These are phyloP conservation scores for Ceratocystis huliohia DNA, from an alignment of 2,329 filamentous ascomycete genomes.

Conservation along the genomic window DNA sequence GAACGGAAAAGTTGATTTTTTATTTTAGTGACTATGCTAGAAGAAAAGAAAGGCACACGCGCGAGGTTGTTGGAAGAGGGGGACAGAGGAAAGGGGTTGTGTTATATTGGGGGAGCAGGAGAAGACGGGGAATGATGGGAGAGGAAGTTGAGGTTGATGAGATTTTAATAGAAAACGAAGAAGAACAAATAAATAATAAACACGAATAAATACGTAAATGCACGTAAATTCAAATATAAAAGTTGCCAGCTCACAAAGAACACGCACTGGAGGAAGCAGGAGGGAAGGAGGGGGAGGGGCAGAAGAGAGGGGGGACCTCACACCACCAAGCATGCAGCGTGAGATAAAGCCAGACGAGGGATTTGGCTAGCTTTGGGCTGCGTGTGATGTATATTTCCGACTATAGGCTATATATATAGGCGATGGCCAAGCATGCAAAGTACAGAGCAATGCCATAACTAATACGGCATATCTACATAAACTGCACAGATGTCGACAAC, in stretches of 20 bases:
- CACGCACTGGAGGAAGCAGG: not conserved
- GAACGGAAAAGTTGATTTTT: not conserved
- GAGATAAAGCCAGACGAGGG: not conserved
- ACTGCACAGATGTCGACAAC: not conserved
- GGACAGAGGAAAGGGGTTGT: not conserved
- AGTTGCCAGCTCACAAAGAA: constrained; percentile 1
- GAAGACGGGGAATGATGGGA: not conserved
- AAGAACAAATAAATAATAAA: not conserved
- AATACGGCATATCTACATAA: too few species aligned
- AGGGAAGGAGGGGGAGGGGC: not conserved
- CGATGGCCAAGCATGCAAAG: too few species aligned
- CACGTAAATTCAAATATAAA: not conserved
- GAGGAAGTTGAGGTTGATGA: not conserved
- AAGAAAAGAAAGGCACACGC: not conserved
- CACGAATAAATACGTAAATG: not conserved
- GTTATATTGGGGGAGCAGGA: not conserved
- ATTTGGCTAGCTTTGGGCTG: not conserved
- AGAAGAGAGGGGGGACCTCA: not conserved
- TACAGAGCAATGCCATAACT: too few species aligned
- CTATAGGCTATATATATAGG: too few species aligned
- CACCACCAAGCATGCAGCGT: not conserved
- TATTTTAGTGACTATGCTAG: constrained; percentile 6
- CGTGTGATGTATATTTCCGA: not conserved
- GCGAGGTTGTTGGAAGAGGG: not conserved
- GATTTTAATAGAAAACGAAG: not conserved